Percentiles rank a stretch among this genome's conserved stretches.
These are phyloP conservation scores for Lactarius indigo DNA, from an alignment of 768 basidiomycete genomes.

Conservation along the genomic window DNA sequence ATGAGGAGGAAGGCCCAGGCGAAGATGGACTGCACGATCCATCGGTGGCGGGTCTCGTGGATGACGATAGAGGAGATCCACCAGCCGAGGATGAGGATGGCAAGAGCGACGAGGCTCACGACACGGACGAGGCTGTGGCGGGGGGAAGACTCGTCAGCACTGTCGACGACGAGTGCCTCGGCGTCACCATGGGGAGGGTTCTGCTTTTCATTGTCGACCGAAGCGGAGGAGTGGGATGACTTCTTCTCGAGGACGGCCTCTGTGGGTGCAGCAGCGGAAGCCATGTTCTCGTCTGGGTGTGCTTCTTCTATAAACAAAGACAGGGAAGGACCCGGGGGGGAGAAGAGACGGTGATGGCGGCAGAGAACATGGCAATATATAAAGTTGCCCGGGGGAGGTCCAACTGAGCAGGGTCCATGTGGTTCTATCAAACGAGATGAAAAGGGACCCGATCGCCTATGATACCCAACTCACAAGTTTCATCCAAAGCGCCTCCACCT, in stretches of 20 bases:
- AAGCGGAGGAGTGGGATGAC: slow-evolving; percentile 28
- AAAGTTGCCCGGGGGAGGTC: not conserved
- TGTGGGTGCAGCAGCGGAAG: not conserved
- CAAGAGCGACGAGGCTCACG: slow-evolving; percentile 47
- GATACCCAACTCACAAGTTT: not conserved
- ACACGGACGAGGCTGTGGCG: slow-evolving; percentile 28
- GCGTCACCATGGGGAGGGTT: slow-evolving; percentile 3
- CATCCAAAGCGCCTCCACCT: not conserved
- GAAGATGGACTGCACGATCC: slow-evolving; percentile 78
- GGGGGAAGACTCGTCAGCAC: slow-evolving; percentile 23
- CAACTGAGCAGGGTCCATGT: not conserved
- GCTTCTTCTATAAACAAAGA: slow-evolving; percentile 14
- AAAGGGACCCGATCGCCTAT: not conserved
- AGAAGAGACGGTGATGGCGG: not conserved
- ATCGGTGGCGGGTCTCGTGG: slow-evolving; percentile 67
- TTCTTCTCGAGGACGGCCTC: slow-evolving; percentile 22
- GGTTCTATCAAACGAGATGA: not conserved
- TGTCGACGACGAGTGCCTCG: slow-evolving; percentile 15
- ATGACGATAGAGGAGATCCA: slow-evolving; percentile 78
- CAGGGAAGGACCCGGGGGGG: not conserved
- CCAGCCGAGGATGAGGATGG: slow-evolving; percentile 71
- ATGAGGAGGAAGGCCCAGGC: slow-evolving; percentile 80
- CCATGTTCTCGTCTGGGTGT: not conserved
- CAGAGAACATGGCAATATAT: not conserved
- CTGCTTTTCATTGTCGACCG: slow-evolving; percentile 30